Base-by-base conservation (phyloP, 2,329 filamentous ascomycete species). In the Pestalotiopsis sp. region DNA sequence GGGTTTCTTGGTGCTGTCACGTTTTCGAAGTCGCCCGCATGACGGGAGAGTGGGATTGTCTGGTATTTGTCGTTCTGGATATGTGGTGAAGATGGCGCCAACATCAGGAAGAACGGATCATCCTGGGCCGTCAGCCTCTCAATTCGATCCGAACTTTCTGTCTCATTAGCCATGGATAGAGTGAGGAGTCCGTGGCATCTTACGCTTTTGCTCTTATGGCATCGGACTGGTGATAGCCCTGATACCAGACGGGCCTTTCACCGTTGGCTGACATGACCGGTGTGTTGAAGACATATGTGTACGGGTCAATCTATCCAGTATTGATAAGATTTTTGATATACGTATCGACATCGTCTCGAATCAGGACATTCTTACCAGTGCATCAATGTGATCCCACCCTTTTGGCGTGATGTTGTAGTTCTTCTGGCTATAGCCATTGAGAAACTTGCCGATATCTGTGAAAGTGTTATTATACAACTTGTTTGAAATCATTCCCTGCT, bases 151-250 rank as follows among this genome's bases (percentile, higher is more conserved):
- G 66, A 39, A 5, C 36, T 41, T 3, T 6, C 11, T 6, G 11
- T n/a, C 14, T 9, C 2, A n/a, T 52, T 6, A 52, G 45, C 17
- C 6, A n/a, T 2, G 4, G 20, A n/a, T 2, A 6, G 0, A 4
- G n/a, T 7, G 3, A 36, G 11, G 14, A 17, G 14, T 9, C 1
- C 3, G 13, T 1, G 0, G 1, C 11, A 5, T 17, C 57, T 27
- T 36, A 59, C 52, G 62, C 52, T 41, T 66, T 68, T 4, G 45
- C 39, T n/a, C 62, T 49, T 7, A 68, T 25, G 1, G 62, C 20
- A n/a, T 66, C 67, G 2, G 79, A 78, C 4, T 84, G 82, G 70
- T 87, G 85, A 69, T 82, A 86, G 20, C 82, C 74, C 4, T 68
- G 36, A 39, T 68, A 68, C 13, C 25, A n/a, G 6, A 62, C 3